Percentiles rank a stretch among this genome's conserved stretches.
Conservation (phyloP, 495 filamentous ascomycete species). For the Penicillium verhagenii region DNA sequence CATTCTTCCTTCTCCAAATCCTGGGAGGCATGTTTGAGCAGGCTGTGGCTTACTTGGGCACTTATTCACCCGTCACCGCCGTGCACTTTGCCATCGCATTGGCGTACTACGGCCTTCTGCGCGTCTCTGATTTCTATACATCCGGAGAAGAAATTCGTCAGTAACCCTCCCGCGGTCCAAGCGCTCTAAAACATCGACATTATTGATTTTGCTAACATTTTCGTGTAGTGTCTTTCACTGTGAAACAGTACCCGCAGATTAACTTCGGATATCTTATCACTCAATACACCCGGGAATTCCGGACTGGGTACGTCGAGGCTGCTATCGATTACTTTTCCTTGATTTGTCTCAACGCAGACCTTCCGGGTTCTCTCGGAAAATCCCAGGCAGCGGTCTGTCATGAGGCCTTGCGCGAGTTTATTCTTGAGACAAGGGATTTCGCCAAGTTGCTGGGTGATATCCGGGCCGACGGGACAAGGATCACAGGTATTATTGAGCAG, state of each 20-base stretch:
- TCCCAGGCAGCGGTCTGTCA: constrained; percentile 82
- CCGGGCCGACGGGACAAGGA: constrained; percentile 71
- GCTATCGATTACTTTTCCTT: constrained; percentile 92
- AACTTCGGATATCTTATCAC: constrained; percentile 93
- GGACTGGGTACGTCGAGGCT: constrained; percentile 77
- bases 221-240: constrained; percentile 59
- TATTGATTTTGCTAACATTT: constrained; percentile 30
- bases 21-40: constrained; percentile 94
- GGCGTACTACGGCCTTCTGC: constrained; percentile 86
- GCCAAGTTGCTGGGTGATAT: constrained; percentile 92
- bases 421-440: constrained; percentile 92
- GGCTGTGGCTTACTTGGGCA: constrained; percentile 85
- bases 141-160: constrained; percentile 72
- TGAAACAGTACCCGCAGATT: constrained; percentile 80
- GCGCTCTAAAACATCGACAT: constrained; percentile 1
- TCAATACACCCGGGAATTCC: constrained; percentile 94
- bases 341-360: constrained; percentile 89
- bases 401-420: constrained; percentile 90
- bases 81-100: constrained; percentile 93
- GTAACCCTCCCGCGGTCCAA: constrained; percentile 12
- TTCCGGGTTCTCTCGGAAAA: constrained; percentile 68
- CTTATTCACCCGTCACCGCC: constrained; percentile 83
- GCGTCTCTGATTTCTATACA: constrained; percentile 70
- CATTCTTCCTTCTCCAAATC: constrained; percentile 89
- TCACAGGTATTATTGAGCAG: constrained; percentile 84